Percentiles rank a stretch among this genome's conserved stretches.
These are phyloP conservation scores for Thraustochytrium sp. DNA, from an alignment of 352 stramenopile species.

Conservation along the genomic window DNA sequence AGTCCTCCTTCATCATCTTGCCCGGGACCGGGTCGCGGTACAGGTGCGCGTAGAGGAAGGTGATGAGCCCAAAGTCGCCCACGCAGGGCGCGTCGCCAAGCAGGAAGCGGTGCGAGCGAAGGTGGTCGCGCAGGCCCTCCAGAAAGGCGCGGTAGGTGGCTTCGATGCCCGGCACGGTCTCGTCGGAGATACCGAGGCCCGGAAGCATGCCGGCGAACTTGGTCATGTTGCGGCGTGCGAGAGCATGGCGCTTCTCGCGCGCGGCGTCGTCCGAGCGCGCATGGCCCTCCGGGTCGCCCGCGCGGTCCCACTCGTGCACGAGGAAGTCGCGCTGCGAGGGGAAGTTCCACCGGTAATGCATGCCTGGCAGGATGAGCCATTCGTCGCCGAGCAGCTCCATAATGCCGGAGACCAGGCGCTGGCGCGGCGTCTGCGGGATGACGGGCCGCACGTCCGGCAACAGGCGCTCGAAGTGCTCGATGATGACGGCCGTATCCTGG, in stretches of 20 bases:
- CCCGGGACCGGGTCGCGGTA: constrained; percentile 1
- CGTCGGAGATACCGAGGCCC: background rate
- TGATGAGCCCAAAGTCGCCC: constrained; percentile 23
- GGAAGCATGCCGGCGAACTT: constrained; percentile 12
- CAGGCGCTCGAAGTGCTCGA: constrained; percentile 10
- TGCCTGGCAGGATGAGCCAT: background rate
- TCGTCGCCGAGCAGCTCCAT: background rate
- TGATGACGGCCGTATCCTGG: constrained; percentile 13
- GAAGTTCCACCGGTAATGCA: constrained; percentile 29
- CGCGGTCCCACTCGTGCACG: background rate
- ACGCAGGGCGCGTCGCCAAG: background rate
- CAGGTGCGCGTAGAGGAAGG: background rate
- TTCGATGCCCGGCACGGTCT: constrained; percentile 1
- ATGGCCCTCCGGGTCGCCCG: background rate
- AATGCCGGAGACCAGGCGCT: background rate
- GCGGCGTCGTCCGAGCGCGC: background rate
- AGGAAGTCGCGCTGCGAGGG: background rate
- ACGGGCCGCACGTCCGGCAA: background rate
- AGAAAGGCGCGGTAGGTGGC: background rate
- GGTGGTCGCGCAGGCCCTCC: background rate
- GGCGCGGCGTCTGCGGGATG: background rate
- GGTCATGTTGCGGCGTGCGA: background rate
- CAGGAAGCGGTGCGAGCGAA: background rate
- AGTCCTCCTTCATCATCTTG: background rate
- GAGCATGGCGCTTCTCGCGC: background rate